These are phyloP conservation scores for Combretum micranthum DNA, from an alignment of 345 rosid species.

Conservation along the genomic window DNA sequence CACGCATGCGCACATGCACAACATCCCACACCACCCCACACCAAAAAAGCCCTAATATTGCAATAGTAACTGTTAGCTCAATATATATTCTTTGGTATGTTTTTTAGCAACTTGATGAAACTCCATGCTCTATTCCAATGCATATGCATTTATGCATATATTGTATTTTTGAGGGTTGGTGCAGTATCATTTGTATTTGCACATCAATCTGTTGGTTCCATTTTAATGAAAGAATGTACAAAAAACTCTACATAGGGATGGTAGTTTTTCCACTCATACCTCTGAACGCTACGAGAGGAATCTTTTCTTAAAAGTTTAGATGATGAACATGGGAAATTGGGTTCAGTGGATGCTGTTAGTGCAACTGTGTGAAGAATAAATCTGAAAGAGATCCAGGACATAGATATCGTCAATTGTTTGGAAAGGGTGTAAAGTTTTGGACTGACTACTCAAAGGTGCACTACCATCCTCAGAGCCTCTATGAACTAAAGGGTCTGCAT, in stretches of 20 bases:
- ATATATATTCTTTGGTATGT: too few species aligned
- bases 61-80: background rate
- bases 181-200: background rate
- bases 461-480: slow-evolving; percentile 73
- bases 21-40: background rate
- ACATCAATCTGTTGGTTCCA: background rate
- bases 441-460: slow-evolving; percentile 89
- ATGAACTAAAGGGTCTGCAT: slow-evolving; percentile 69
- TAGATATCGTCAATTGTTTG: slow-evolving; percentile 64
- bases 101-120: background rate
- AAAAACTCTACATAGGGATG: slow-evolving; percentile 47
- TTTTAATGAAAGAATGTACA: slow-evolving; percentile 8
- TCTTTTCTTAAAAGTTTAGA: slow-evolving; percentile 69
- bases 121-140: too few species aligned
- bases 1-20: too few species aligned
- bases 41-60: background rate
- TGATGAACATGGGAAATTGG: slow-evolving; percentile 28
- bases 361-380: slow-evolving; percentile 19
- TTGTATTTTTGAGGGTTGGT: background rate
- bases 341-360: slow-evolving; percentile 6
- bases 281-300: slow-evolving; percentile 59
- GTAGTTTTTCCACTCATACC: slow-evolving; percentile 48
- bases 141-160: background rate
- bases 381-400: slow-evolving; percentile 38
- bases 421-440: slow-evolving; percentile 71